phyloP scores from a whole-genome alignment of 306 rosid genomes.

The Begonia loranthoides region DNA sequence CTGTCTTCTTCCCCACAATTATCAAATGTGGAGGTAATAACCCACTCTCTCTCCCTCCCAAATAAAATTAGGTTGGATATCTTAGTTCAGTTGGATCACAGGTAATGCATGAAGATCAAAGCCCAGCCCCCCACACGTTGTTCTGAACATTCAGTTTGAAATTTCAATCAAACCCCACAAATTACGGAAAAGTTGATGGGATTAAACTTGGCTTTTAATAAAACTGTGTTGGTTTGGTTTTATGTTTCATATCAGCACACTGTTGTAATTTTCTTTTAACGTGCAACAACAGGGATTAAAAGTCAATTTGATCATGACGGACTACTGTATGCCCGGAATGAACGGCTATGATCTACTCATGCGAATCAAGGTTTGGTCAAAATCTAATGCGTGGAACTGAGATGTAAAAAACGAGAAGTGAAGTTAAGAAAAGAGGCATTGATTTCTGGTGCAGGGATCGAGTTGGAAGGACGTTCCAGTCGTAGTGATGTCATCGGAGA shows the following conservation, averaged over 20 bases:
- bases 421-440: background rate
- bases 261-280: too few species aligned
- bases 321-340: slow-evolving; percentile 99
- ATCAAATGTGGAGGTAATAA: slow-evolving; percentile 23
- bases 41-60: background rate
- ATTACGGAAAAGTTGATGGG: too few species aligned
- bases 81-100: too few species aligned
- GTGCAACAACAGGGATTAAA: slow-evolving; percentile 48
- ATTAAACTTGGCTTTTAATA: too few species aligned
- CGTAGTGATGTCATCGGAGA: slow-evolving; percentile 93
- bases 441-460: slow-evolving; percentile 52
- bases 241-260: too few species aligned
- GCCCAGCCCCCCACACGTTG: too few species aligned
- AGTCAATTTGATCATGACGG: slow-evolving; percentile 99
- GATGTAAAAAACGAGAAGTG: too few species aligned
- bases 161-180: too few species aligned
- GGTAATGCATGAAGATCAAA: too few species aligned
- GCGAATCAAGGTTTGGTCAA: slow-evolving; percentile 56
- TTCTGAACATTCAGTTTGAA: too few species aligned
- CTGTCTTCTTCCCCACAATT: slow-evolving; percentile 24
- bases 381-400: background rate
- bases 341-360: slow-evolving; percentile 94
- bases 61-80: too few species aligned
- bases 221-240: too few species aligned
- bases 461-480: slow-evolving; percentile 93